Percentiles rank a stretch among this genome's conserved stretches.
Conservation (phyloP, 176 grass and related monocot species). For the Avena sativa region DNA sequence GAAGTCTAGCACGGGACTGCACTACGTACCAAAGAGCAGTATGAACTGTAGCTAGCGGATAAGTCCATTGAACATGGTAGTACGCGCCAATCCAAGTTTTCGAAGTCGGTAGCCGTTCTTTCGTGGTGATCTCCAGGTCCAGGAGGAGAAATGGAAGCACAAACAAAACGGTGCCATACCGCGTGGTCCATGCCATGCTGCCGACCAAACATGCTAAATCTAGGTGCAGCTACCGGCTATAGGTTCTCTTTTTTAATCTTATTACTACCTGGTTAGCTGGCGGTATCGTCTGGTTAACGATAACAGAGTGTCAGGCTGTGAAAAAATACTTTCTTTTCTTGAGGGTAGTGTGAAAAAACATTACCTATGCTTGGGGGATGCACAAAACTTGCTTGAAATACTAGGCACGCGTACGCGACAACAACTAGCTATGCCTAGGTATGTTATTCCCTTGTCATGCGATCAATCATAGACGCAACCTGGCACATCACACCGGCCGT, state of each 20-base stretch:
- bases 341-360: no score
- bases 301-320: background rate
- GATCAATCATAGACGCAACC: background rate
- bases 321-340: background rate
- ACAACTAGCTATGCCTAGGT: background rate
- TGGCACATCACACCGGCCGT: background rate
- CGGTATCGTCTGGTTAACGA: background rate
- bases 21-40: background rate
- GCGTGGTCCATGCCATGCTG: conserved; percentile 11
- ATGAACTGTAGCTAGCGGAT: background rate
- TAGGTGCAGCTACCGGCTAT: background rate
- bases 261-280: background rate
- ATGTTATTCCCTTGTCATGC: background rate
- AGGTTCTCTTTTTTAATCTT: background rate
- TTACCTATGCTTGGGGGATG: no score
- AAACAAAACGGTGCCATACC: background rate
- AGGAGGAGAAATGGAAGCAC: no score
- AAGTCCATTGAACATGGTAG: background rate
- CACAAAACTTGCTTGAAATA: background rate
- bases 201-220: background rate
- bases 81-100: background rate
- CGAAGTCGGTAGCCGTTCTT: background rate
- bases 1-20: background rate
- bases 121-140: background rate
- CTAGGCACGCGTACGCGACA: background rate